Evolutionary conservation across 345 rosid species (phyloP), one percentile per base, ranked within the genome.

Genomic region (Luvunga scandens): DNA sequence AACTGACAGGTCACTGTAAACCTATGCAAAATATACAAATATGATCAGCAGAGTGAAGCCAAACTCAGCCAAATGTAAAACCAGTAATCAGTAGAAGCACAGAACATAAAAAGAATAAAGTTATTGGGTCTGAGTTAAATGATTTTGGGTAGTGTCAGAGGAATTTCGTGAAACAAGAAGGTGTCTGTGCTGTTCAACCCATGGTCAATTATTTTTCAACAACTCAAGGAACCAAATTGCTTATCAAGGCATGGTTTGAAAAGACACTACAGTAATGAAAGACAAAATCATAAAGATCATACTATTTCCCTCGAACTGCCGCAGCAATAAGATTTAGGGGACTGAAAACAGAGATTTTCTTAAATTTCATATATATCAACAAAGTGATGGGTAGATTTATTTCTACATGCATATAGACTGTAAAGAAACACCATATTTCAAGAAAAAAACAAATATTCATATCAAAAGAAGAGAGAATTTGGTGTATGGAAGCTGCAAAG

Each of bases 1-100:
- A n/a, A 90, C 90, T 0, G 88, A 87, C 12, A 96, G 92, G 84
- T 94, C 98, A 82, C 98, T 96, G 82, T 96, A 96, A 69, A 94
- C 99, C 97, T 92, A 79, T 75, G 48, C 65, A 68, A 39, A 66
- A 77, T 69, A 62, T 45, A 69, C 55, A 53, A 53, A 53, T 53
- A 53, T 61, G 24, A 71, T 61, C 38, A 78, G 78, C 25, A 53
- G n/a, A 66, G 25, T 53, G 6, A 75, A 75, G 71, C 60, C 50
- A 75, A 30, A 33, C 61, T 53, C 70, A 16, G 27, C 24, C 30
- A 57, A 34, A 22, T 9, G 31, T n/a, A 56, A 57, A 42, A 45
- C 18, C 25, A 73, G 16, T 62, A 62, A 74, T 27, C 10, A 62
- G 77, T 22, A 74, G 33, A 27, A 74, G 19, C 69, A 73, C 38